These are phyloP conservation scores for Butyriboletus loyo DNA, from an alignment of 768 basidiomycete species.

Conservation along the genomic window DNA sequence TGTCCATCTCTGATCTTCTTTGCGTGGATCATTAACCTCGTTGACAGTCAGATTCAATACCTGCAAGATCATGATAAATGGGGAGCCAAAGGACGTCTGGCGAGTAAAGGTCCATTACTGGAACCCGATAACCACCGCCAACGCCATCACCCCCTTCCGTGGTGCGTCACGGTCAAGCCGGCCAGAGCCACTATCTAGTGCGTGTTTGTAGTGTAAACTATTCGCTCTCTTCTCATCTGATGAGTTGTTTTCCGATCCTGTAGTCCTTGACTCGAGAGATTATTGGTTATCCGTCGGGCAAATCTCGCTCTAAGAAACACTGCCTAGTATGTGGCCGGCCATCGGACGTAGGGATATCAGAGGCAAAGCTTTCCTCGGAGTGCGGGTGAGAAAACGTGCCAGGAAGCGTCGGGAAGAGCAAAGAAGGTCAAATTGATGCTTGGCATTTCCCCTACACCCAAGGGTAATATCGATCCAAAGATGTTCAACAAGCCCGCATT, in stretches of 20 bases:
- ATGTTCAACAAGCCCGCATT: no score
- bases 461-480: background rate
- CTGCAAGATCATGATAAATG: background rate
- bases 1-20: no score
- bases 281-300: background rate
- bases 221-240: background rate
- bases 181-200: background rate
- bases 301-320: background rate
- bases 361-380: background rate
- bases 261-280: background rate
- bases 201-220: background rate
- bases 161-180: background rate
- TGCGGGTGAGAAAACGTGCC: no score
- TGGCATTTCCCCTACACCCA: background rate
- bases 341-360: background rate
- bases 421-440: background rate
- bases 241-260: background rate
- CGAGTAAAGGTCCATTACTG: no score
- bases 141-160: background rate
- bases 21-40: background rate
- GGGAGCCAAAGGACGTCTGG: no score
- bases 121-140: background rate
- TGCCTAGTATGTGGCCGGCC: background rate
- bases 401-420: background rate
- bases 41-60: background rate